Percentiles rank a stretch among this genome's conserved stretches.
Evolutionary conservation across 257 asterid genomes (phyloP).

Genomic region (Nicotiana sylvestris): DNA sequence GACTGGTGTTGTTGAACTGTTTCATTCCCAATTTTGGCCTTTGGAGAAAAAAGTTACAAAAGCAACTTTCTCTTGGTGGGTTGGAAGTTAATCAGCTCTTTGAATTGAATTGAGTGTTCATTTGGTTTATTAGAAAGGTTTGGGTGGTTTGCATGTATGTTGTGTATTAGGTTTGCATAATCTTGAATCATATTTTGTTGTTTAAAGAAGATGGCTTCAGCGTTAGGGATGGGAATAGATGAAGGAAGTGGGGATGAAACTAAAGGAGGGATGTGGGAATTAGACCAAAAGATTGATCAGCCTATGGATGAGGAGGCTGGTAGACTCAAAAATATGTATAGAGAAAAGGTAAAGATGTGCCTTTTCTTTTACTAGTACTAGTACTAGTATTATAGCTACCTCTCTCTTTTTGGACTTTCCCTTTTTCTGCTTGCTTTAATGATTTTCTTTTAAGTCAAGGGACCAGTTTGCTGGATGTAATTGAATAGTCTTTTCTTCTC

Average conservation of each 20-base stretch:
- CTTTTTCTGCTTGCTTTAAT: not conserved
- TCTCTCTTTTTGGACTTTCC: not conserved
- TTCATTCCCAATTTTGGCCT: not conserved
- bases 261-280: conserved; percentile 92
- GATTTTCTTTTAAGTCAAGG: not conserved
- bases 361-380: not conserved
- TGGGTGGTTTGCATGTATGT: not conserved
- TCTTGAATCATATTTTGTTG: not conserved
- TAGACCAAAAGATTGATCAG: conserved; percentile 96
- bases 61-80: not conserved
- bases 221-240: conserved; percentile 31
- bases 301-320: conserved; percentile 99
- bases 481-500: not conserved
- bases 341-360: conserved; percentile 63
- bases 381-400: not conserved
- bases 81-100: conserved; percentile 10
- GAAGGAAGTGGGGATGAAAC: conserved; percentile 37
- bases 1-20: not conserved
- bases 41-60: not conserved
- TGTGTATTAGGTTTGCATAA: not conserved
- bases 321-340: conserved; percentile 66
- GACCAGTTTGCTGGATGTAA: not conserved
- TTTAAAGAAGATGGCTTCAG: conserved; percentile 42
- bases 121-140: conserved; percentile 8
- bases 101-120: conserved; percentile 17